These are phyloP conservation scores for Xylaria arbuscula DNA, from an alignment of 2,329 filamentous ascomycete species.

Conservation along the genomic window DNA sequence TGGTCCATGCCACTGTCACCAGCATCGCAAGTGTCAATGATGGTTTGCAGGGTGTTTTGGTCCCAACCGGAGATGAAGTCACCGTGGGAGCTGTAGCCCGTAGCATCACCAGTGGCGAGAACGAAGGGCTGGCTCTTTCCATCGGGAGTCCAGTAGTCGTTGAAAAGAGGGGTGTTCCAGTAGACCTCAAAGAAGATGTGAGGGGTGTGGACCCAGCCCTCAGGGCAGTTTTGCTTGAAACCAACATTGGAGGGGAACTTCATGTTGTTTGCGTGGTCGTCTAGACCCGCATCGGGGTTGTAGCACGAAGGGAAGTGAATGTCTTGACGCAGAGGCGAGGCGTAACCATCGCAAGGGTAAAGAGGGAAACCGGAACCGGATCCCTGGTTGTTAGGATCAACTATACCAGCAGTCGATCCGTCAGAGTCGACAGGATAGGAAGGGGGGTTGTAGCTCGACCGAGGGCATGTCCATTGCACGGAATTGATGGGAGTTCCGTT, in stretches of 20 bases:
- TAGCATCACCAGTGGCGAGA: constrained; percentile 74
- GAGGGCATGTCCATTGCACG: constrained; percentile 71
- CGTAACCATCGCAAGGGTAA: constrained; percentile 72
- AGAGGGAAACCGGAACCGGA: constrained; percentile 75
- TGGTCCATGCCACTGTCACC: constrained; percentile 69
- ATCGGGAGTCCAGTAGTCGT: constrained; percentile 64
- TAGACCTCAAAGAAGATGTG: constrained; percentile 70
- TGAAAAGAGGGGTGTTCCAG: constrained; percentile 67
- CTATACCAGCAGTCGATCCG: constrained; percentile 65
- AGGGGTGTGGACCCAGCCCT: constrained; percentile 65
- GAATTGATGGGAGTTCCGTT: constrained; percentile 62
- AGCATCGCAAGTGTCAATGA: constrained; percentile 74
- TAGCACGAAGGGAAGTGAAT: constrained; percentile 81
- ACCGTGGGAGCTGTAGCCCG: constrained; percentile 76
- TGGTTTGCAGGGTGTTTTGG: constrained; percentile 69
- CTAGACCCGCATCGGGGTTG: constrained; percentile 70
- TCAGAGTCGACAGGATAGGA: constrained; percentile 67
- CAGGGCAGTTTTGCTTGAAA: constrained; percentile 65
- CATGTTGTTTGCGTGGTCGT: constrained; percentile 73
- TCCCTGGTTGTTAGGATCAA: constrained; percentile 64
- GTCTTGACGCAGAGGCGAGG: constrained; percentile 72
- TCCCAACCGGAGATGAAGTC: constrained; percentile 83
- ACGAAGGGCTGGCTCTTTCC: constrained; percentile 72
- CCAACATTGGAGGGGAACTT: constrained; percentile 65
- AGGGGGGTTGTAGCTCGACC: constrained; percentile 59